Conservation (phyloP, 1,284 basidiomycete species). For the Leccinum subrobustum region DNA sequence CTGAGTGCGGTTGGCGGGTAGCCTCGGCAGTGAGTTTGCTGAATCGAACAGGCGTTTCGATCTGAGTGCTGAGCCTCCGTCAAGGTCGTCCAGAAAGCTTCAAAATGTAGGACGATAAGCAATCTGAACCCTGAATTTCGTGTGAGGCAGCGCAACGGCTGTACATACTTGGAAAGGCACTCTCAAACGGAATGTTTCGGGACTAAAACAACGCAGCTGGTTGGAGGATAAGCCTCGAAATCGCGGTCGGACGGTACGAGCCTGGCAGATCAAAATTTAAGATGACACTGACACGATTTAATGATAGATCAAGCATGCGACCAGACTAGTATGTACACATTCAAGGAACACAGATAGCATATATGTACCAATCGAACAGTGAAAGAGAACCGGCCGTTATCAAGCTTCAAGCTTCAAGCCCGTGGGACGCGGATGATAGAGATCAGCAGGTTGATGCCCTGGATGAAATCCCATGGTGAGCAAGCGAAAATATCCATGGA, state of each 20-base stretch:
- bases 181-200: not conserved
- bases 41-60: not conserved
- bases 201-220: not conserved
- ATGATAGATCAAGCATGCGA: not conserved
- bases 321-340: not conserved
- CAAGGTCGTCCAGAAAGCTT: not conserved
- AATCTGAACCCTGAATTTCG: not conserved
- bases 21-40: not conserved
- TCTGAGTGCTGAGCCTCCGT: not conserved
- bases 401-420: not conserved
- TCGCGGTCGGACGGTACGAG: not conserved
- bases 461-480: not conserved
- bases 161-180: not conserved
- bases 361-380: not conserved
- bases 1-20: not conserved
- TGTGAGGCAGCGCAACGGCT: not conserved
- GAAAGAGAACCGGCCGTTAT: not conserved
- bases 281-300: not conserved
- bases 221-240: not conserved
- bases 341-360: not conserved
- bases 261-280: not conserved
- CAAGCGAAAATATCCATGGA: not conserved
- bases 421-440: conserved; percentile 11
- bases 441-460: conserved; percentile 14
- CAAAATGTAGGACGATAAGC: not conserved